Base-by-base conservation (phyloP, 73 alveolate species). In the Paraurostyla sp. region DNA sequence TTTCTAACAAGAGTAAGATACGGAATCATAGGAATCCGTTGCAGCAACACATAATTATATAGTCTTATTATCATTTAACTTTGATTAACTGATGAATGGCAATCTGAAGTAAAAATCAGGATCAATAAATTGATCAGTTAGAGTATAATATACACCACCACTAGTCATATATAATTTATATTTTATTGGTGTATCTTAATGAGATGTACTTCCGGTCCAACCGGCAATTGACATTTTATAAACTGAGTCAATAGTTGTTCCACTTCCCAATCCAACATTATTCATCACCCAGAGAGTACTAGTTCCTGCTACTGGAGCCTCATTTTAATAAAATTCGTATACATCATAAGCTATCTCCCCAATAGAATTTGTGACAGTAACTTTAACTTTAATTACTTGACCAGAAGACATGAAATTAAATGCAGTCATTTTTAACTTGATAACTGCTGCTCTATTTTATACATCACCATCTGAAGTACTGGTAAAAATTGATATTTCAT, bases 331-430 rank as follows among this genome's bases (percentile, higher is more conserved):
- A 41, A 88, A 88, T 63, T 88, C 94, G 27, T 65, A 75, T 11
- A 88, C 38, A 48, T 88, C 90, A 22, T 76, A 40, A 30, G 94
- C 89, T 38, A 60, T 43, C 27, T 88, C 94, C 0, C 94, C 94
- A n/a, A 58, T 38, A 7, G 94, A 46, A 58, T 88, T 88, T n/a
- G 57, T 42, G 0, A 88, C 94, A n/a, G 76, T 60, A 0, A 54
- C 43, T 58, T 48, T 25, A 16, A 88, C 85, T 32, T 88, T 88
- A 0, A 88, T 80, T 16, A 85, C 87, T 33, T 85, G 33, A 36
- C 33, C 71, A 18, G 85, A 49, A 7, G 91, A 27, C 63, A 88
- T 88, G 43, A 50, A 88, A 20, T 85, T 88, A 29, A 88, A 62
- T 0, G 91, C 59, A 29, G 90, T 88, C 94, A 88, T 88, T 78